Base-by-base conservation (phyloP, 768 basidiomycete species). In the Mycena venus region DNA sequence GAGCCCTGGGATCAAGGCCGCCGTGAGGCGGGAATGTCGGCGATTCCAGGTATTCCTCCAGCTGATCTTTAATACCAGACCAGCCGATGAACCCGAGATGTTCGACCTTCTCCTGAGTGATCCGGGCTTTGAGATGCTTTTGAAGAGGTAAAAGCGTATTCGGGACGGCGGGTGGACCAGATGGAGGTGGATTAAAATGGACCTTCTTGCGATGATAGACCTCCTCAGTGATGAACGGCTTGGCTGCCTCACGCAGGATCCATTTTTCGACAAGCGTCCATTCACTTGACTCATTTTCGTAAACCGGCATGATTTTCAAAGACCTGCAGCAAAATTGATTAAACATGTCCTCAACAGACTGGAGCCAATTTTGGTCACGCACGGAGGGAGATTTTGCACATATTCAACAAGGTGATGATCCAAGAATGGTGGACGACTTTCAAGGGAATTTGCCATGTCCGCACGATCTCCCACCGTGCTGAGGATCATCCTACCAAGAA, bases 381-480 rank as follows among this genome's bases (percentile, higher is more conserved):
- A 75, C 74, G 76, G 70, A 1, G 76, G 76, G 12, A 77, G 27
- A 17, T 2, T 65, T 27, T 53, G 55, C 38, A 73, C 74, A 36
- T 75, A 77, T 51, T 77, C 70, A 10, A 75, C 76, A 3, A 77
- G 17, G 19, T 75, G 64, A 51, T 77, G 76, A 56, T 77, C 76
- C 14, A 77, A 44, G 62, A 77, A 77, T 4, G 74, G 31, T 23
- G 47, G 38, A 5, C 77, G 74, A 42, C 77, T 74, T 42, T 77
- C 77, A 32, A 77, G 21, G 4, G 77, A 59, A 14, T 69, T 17
- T 3, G 56, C 42, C 76, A 77, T 77, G 49, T 77, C 76, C 3
- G 25, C 4, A 12, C 74, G 74, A 59, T 77, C 74, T 14, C 77
- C 77, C 8, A 29, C 19, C 4, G 5, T 4, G 55, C 53, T 73